These are phyloP conservation scores for Kwoniella shandongensis DNA, from an alignment of 768 basidiomycete genomes.

Conservation along the genomic window DNA sequence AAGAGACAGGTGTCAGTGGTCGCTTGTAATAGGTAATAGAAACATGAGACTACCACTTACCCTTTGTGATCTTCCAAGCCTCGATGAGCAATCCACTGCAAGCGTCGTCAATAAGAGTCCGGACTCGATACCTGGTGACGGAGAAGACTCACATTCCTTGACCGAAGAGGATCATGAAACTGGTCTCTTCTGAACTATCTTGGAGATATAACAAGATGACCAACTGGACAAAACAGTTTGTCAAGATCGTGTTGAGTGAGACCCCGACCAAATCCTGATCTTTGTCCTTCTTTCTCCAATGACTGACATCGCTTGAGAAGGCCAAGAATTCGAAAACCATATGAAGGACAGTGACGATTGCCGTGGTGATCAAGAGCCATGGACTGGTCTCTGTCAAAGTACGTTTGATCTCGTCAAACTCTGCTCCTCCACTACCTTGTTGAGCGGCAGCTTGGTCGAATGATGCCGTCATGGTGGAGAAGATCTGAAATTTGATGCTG, in stretches of 20 bases:
- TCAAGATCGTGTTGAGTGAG: slow-evolving; percentile 79
- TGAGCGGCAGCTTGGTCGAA: slow-evolving; percentile 83
- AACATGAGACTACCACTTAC: slow-evolving; percentile 48
- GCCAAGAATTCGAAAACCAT: slow-evolving; percentile 91
- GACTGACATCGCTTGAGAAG: slow-evolving; percentile 90
- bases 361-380: slow-evolving; percentile 81
- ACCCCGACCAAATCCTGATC: slow-evolving; percentile 88
- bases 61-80: slow-evolving; percentile 77
- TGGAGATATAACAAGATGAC: slow-evolving; percentile 89
- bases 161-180: slow-evolving; percentile 88
- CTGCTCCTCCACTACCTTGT: slow-evolving; percentile 56
- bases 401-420: slow-evolving; percentile 92
- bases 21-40: background rate
- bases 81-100: slow-evolving; percentile 58
- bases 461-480: slow-evolving; percentile 76
- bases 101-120: slow-evolving; percentile 9
- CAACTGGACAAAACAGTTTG: slow-evolving; percentile 81
- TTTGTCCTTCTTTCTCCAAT: slow-evolving; percentile 86
- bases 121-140: background rate
- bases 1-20: slow-evolving; percentile 59
- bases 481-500: slow-evolving; percentile 66
- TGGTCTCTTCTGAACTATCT: slow-evolving; percentile 92
- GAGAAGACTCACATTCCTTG: slow-evolving; percentile 48
- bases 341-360: slow-evolving; percentile 80
- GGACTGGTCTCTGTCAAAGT: slow-evolving; percentile 72